Base-by-base conservation (phyloP, 306 rosid species). In the Potentilla sterilis region DNA sequence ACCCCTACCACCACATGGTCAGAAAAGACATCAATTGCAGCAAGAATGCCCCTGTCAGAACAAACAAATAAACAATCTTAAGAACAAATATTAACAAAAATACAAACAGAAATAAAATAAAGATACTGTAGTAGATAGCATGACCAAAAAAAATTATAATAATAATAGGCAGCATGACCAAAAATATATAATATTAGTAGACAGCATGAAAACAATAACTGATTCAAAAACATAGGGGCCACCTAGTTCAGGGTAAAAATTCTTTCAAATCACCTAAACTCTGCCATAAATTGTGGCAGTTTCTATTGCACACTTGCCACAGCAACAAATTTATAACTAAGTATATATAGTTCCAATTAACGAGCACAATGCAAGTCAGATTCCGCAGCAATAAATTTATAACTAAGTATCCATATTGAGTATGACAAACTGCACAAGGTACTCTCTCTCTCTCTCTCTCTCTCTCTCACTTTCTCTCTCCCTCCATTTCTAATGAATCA, bases 21-120 rank as follows among this genome's bases (percentile, higher is more conserved):
- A 81, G 96, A 86, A 82, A 95, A 90, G 80, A 90, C 90, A 80
- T 90, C 97, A 73, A 92, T 76, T 81, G 99, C 99, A 7, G 99
- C 88, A 78, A 95, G 94, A 81, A 95, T 92, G 70, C 97, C 99
- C 86, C 99, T 95, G 96, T 79, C 82, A 57, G 54, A 9, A 41
- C 3, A 47, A 28, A 28, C 28, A 59, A 68, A 81, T 61, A 58
- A n/a, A 21, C 22, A 71, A 32, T 10, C 1, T 58, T 11, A 57
- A 24, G 24, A 22, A 14, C 42, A 19, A 66, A 43, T 3, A 49
- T 13, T 49, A 21, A 28, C n/a, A 51, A 6, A 16, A 48, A 48
- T 2, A 22, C 14, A 46, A 46, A 46, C 12, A 46, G 12, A 15
- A 41, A 65, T 11, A 44, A 48, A 42, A 12, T 28, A 70, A 16